Conservation (phyloP, 352 stramenopile genomes). For the Blastocystis sp. region DNA sequence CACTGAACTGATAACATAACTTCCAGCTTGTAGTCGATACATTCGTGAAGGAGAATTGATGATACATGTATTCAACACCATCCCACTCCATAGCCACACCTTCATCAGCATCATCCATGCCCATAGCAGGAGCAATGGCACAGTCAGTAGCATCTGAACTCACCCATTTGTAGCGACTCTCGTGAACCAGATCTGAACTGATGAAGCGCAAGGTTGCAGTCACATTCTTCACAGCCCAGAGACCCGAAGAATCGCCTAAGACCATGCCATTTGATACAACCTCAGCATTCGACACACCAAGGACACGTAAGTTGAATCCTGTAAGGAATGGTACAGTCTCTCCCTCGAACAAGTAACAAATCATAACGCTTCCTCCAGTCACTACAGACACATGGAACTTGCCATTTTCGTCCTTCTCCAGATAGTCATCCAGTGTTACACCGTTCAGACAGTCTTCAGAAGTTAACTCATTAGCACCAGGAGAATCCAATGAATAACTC, state of each 20-base stretch:
- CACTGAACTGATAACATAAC: conserved; percentile 53
- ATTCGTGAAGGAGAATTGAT: conserved; percentile 9
- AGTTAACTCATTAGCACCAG: no score
- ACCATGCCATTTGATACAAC: background rate
- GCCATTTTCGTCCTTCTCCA: background rate
- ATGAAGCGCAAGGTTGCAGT: background rate
- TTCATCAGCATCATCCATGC: conserved; percentile 11
- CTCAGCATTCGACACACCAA: conserved; percentile 1
- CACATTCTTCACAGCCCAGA: conserved; percentile 57
- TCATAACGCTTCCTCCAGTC: conserved; percentile 40
- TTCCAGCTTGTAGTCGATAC: conserved; percentile 2
- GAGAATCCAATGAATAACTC: no score
- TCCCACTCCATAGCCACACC: conserved; percentile 12
- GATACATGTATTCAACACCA: background rate
- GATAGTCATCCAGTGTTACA: conserved; percentile 22
- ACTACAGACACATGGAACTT: conserved; percentile 44
- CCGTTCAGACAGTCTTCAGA: conserved; percentile 28
- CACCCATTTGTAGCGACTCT: conserved; percentile 57
- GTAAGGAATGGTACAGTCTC: conserved; percentile 29
- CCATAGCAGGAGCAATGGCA: background rate
- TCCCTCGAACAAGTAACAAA: conserved; percentile 65
- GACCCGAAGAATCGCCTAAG: background rate
- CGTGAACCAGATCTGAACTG: background rate
- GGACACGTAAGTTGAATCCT: conserved; percentile 31
- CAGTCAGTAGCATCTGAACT: conserved; percentile 17